Base-by-base conservation (phyloP, 208 protist genomes). In the Herpetomonas muscarum region DNA sequence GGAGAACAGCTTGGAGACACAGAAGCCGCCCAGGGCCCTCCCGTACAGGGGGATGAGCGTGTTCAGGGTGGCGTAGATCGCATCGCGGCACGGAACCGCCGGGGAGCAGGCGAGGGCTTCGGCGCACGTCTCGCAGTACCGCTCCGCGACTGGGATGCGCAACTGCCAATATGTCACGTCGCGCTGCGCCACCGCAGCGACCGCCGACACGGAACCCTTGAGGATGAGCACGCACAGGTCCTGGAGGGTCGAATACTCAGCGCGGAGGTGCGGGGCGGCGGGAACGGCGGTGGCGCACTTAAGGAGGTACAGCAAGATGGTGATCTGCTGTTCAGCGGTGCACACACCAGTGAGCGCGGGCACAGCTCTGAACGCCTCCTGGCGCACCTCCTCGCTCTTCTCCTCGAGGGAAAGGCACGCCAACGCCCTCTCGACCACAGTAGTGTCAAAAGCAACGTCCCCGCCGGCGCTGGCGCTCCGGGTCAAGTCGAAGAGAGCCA, bases 401-500 rank as follows among this genome's bases (percentile, higher is more conserved):
- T 87, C 80, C 17, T 70, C 57, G 2, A n/a, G 34, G 21, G 65
- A 67, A 19, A 87, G 57, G 36, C 75, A 87, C n/a, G 22, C 51
- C 25, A 85, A 44, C 24, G 81, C 61, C 7, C 44, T 58, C 19
- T 73, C 52, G 13, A 84, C 47, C 2, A 81, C 65, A 19, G 50
- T 46, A 24, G 63, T 49, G 15, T 37, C 4, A 10, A 76, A 51
- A 13, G 19, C 42, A 19, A 25, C 31, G 19, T 54, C 51, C 12
- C 39, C 61, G 0, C 55, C 53, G 4, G 15, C 55, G 22, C 57
- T 71, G 7, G 81, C 26, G n/a, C 53, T 62, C 41, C 69, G 68
- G 7, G 69, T 64, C 22, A 90, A 59, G 45, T 90, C 82, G 55
- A 85, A 90, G 45, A 90, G 26, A 1, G 82, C 78, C 78, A 85